Conservation (phyloP, 164 flowering plant species). For the Chimonanthus salicifolius region DNA sequence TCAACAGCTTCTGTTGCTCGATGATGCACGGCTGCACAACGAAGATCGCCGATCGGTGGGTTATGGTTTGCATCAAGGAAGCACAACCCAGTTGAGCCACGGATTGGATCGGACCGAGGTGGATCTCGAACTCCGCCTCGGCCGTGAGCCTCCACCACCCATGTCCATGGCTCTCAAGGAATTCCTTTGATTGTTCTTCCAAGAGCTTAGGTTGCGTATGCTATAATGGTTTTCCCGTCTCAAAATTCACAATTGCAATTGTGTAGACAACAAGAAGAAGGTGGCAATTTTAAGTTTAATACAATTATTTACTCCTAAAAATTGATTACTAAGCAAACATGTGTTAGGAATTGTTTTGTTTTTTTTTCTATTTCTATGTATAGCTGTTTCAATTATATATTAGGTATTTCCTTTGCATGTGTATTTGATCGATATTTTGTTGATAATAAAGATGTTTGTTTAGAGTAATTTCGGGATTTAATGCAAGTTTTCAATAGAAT, state of each 20-base stretch:
- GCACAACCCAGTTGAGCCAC: constrained; percentile 5
- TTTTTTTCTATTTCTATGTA: background rate
- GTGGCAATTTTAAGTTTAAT: background rate
- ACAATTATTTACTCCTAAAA: background rate
- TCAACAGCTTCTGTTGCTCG: constrained; percentile 21
- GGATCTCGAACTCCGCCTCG: constrained; percentile 52
- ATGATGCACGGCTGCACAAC: constrained; percentile 9
- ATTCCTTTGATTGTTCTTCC: constrained; percentile 15
- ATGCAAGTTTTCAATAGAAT: too few species aligned
- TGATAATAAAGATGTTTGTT: too few species aligned
- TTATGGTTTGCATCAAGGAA: constrained; percentile 2
- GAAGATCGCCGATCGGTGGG: constrained; percentile 1
- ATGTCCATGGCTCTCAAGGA: constrained; percentile 14
- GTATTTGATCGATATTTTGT: too few species aligned
- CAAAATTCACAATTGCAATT: too few species aligned
- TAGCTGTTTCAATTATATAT: background rate
- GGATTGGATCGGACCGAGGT: constrained; percentile 7
- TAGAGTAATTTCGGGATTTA: too few species aligned
- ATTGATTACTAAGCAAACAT: background rate
- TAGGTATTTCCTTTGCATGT: background rate
- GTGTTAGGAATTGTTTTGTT: background rate
- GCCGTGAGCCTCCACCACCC: constrained; percentile 25
- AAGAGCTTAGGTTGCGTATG: background rate
- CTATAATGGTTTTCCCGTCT: background rate
- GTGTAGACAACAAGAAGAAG: background rate